Evolutionary conservation across 1,284 basidiomycete species (phyloP), one percentile per base, ranked within the genome.

Genomic region (Ganoderma meredithae): DNA sequence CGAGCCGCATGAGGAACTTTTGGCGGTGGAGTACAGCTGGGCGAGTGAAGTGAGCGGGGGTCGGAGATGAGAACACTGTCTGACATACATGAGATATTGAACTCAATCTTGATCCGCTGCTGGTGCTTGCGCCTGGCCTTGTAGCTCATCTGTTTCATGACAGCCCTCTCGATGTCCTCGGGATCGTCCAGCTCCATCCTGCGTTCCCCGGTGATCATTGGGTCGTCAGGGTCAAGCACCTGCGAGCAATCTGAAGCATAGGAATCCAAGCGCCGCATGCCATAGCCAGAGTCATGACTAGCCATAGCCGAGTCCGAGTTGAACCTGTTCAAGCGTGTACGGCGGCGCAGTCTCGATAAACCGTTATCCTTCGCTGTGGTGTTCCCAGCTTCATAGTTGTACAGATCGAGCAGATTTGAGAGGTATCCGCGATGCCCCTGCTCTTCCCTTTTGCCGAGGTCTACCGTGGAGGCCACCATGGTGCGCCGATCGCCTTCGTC

Each of bases 31-130:
- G 73, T 49, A 88, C 83, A 39, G 87, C 88, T 88, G 69, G 10
- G 44, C 52, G 13, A 17, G 10, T 47, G 8, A 71, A 52, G 75
- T 81, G 59, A 81, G 71, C 53, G 19, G 65, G 58, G 55, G 17
- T 8, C 10, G 6, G 17, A 5, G n/a, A 66, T 53, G 22, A 40
- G 17, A 55, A 31, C 17, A 10, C 52, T 9, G 52, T 61, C 66
- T 64, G 59, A 80, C 84, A 76, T 74, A 91, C 91, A 88, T 41
- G 87, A 85, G 61, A 91, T 82, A 73, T 92, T 92, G 76, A 89
- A 92, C 73, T 92, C 88, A 68, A 92, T 92, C 70, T 82, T 86
- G 67, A 88, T 83, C 36, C 85, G 84, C 75, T 85, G 85, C 13
- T 85, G 81, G 71, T 90, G 84, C 76, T 92, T 92, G 69, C 89